Conservation (phyloP, 1,284 basidiomycete genomes). For the Macrocystidia cucumis region DNA sequence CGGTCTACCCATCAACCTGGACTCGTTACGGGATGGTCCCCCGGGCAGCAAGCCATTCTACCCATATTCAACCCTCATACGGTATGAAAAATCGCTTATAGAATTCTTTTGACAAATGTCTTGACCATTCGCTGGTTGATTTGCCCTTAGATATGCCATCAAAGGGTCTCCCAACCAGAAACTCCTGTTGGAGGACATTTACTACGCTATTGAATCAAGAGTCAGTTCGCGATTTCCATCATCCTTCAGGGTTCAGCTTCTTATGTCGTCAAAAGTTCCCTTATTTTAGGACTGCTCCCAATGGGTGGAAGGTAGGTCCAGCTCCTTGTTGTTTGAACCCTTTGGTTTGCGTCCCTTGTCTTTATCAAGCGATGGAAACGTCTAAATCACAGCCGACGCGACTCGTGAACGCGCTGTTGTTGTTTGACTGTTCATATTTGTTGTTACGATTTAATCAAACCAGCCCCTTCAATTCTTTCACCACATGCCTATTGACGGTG, state of each 20-base stretch:
- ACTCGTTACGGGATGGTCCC: constrained; percentile 74
- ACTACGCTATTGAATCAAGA: constrained; percentile 80
- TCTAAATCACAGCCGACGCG: too few species aligned
- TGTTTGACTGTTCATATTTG: constrained; percentile 41
- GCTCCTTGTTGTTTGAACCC: constrained; percentile 7
- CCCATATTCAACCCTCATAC: constrained; percentile 79
- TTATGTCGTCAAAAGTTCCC: constrained; percentile 50
- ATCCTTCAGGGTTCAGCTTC: constrained; percentile 7
- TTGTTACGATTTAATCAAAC: constrained; percentile 43
- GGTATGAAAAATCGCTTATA: constrained; percentile 32
- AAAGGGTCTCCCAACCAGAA: constrained; percentile 83
- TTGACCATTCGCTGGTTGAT: too few species aligned
- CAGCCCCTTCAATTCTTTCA: constrained; percentile 16
- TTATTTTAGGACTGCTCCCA: constrained; percentile 74
- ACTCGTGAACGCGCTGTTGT: constrained; percentile 51
- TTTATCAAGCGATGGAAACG: too few species aligned
- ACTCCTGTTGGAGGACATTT: constrained; percentile 76
- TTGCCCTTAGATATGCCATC: constrained; percentile 84
- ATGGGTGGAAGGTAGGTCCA: constrained; percentile 74
- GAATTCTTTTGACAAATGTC: background rate
- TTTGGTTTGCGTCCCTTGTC: too few species aligned
- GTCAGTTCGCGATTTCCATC: constrained; percentile 38
- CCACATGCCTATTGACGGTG: constrained; percentile 16
- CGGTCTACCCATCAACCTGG: constrained; percentile 75
- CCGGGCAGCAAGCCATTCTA: constrained; percentile 82